phyloP scores from a whole-genome alignment of 345 rosid species.

The Iberis pinnata region DNA sequence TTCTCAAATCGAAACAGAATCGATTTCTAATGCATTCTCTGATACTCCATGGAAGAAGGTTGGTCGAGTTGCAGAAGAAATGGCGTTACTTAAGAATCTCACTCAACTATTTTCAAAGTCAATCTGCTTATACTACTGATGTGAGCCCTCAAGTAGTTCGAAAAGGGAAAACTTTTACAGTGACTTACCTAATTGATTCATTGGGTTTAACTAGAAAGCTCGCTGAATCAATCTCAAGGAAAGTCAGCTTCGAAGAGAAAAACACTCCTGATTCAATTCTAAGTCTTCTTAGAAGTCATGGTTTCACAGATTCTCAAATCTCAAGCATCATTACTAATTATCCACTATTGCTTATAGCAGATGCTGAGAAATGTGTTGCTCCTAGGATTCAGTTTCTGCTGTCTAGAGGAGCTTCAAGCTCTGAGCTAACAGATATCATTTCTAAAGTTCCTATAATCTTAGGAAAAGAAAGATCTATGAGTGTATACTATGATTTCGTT shows the following conservation, averaged over 20 bases:
- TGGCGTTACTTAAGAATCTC: background rate
- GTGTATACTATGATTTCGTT: background rate
- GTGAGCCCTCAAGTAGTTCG: background rate
- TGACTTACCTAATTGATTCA: conserved; percentile 2
- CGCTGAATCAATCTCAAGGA: conserved; percentile 3
- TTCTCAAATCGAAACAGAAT: no score
- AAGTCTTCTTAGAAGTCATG: background rate
- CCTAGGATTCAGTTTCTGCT: conserved; percentile 4
- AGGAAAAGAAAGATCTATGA: background rate
- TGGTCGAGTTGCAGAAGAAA: background rate
- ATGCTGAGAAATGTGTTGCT: conserved; percentile 7
- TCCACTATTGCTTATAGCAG: background rate
- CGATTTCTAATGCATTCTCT: background rate
- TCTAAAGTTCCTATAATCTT: conserved; percentile 5
- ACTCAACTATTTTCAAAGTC: background rate
- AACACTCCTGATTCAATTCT: background rate
- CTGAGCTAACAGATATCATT: background rate
- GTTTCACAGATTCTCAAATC: conserved; percentile 7
- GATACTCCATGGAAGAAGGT: background rate
- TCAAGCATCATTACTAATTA: background rate
- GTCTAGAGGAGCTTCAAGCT: conserved; percentile 1
- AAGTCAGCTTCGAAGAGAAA: background rate
- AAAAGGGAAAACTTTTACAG: background rate
- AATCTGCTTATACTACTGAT: background rate
- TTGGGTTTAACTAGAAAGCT: background rate